phyloP scores from a whole-genome alignment of 768 basidiomycete genomes.

The Mycena kentingensis region DNA sequence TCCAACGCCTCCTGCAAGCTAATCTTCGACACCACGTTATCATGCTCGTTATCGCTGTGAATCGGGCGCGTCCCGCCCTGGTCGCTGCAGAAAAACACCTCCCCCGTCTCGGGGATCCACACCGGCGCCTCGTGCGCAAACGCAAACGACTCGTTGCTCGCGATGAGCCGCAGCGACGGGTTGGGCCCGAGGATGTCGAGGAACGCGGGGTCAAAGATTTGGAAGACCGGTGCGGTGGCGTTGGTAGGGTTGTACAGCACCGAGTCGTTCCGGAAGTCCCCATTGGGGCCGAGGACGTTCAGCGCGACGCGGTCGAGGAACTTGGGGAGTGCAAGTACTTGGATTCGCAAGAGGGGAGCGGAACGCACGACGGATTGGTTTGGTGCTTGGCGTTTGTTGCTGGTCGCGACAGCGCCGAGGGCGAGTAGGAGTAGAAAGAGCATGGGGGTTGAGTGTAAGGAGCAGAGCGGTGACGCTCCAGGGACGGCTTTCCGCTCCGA shows the following conservation, averaged over 20 bases:
- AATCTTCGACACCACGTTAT: constrained; percentile 47
- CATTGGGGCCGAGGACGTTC: constrained; percentile 51
- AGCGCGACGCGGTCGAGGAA: constrained; percentile 50
- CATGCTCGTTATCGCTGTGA: constrained; percentile 58
- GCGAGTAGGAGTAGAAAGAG: no score
- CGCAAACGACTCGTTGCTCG: constrained; percentile 58
- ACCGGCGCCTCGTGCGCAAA: constrained; percentile 81
- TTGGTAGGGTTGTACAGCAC: constrained; percentile 61
- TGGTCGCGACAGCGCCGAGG: no score
- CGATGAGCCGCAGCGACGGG: constrained; percentile 60
- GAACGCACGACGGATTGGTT: constrained; percentile 2
- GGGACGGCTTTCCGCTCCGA: no score
- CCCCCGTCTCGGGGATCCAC: constrained; percentile 64
- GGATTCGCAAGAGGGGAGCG: neutral
- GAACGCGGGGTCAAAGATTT: constrained; percentile 50
- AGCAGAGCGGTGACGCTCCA: no score
- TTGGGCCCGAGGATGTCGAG: constrained; percentile 54
- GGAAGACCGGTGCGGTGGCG: constrained; percentile 59
- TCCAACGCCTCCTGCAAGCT: neutral
- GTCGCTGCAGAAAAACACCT: constrained; percentile 72
- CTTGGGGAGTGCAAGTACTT: constrained; percentile 31
- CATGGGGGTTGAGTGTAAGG: no score
- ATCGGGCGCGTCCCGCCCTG: constrained; percentile 62
- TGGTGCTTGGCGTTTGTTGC: no score
- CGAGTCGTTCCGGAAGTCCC: constrained; percentile 34